Evolutionary conservation across 352 stramenopile species (phyloP).

Genomic region (Thalassiosira gravida): DNA sequence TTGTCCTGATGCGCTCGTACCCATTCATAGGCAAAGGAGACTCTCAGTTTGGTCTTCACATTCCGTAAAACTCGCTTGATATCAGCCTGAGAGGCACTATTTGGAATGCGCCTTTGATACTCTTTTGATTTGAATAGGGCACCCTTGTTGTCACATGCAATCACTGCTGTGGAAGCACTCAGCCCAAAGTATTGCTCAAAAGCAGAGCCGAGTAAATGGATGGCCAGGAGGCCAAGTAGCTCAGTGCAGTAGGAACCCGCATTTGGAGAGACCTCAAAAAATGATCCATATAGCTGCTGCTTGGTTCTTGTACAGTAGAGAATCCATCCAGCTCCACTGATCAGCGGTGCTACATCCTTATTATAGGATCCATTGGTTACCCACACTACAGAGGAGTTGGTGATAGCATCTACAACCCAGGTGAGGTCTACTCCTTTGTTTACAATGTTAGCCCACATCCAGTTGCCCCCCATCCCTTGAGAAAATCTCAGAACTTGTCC

Average conservation of each 20-base stretch:
- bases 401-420: conserved; percentile 10
- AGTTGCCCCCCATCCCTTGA: neutral
- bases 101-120: neutral
- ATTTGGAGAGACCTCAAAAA: neutral
- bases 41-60: neutral
- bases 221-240: conserved; percentile 6
- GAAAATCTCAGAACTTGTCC: neutral
- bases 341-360: neutral
- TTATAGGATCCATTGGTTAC: conserved; percentile 28
- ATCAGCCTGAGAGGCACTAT: conserved; percentile 5
- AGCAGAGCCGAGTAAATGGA: conserved; percentile 1
- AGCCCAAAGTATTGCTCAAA: neutral
- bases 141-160: conserved; percentile 7
- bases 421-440: neutral
- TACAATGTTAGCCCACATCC: conserved; percentile 4
- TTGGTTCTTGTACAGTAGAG: neutral
- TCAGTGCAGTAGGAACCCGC: conserved; percentile 13
- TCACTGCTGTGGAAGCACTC: no score
- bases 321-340: conserved; percentile 22
- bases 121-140: conserved; percentile 8
- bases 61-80: neutral
- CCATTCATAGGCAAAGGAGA: neutral
- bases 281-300: neutral
- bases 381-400: conserved; percentile 5
- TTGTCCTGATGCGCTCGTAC: neutral